Base-by-base conservation (phyloP, 352 stramenopile species). In the Phytophthora boehmeriae region DNA sequence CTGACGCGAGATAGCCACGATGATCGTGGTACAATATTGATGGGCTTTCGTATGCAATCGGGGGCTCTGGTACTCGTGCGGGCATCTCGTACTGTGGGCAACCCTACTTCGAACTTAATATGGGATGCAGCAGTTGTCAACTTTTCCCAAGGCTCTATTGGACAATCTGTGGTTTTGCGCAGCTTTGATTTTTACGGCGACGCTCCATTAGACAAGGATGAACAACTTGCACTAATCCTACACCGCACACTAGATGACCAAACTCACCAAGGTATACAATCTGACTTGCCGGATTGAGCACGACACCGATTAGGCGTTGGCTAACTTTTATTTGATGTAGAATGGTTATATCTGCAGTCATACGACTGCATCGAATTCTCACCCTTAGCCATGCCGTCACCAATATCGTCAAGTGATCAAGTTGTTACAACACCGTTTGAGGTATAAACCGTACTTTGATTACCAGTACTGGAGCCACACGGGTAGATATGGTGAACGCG, bases 131-230 rank as follows among this genome's bases (percentile, higher is more conserved):
- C 45, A 20, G 8, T 41, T 59, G 46, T 80, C 11, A 59, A 23
- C 17, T 76, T 57, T 27, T 75, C 58, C 11, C n/a, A 68, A 22
- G 30, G 19, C 13, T 16, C 53, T 35, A 44, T 14, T 32, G 32
- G 17, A 11, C 30, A 17, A 30, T 9, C 34, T 47, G 23, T 51
- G 28, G n/a, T 23, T 10, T 65, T 67, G 14, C 36, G 43, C 27
- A 38, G 59, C n/a, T 75, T 81, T 46, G 58, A 65, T 16, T 76
- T 83, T 55, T 86, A 83, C 32, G 66, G 71, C 10, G 71, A 76
- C 41, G 39, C 8, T 16, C 17, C 58, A 8, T 71, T 59, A 35
- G 53, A 50, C 5, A 85, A 76, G 17, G 28, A 34, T 25, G 70
- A 80, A 52, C 50, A 65, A 34, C 59, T 85, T 13, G 70, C 76